Evolutionary conservation across 345 rosid species (phyloP), one percentile per base, ranked within the genome.

Genomic region (Brassica cretica): DNA sequence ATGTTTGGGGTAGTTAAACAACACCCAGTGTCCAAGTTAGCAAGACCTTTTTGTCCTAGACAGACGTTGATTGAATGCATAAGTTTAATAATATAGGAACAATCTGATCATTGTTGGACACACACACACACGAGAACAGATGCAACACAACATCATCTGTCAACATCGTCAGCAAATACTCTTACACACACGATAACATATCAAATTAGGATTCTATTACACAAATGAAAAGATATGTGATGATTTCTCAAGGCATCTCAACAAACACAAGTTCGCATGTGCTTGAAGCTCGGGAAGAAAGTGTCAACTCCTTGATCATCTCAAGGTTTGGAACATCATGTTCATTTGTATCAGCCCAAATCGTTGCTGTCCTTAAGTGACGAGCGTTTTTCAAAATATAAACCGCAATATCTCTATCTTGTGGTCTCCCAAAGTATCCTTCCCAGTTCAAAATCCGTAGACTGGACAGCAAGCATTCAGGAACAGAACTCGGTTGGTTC

Each of bases 371-470:
- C 66, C 39, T 63, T 8, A 63, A 63, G 0, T 8, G 21, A 15
- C 39, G 19, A 6, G 41, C 39, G 41, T 63, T 63, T 30, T 15
- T 63, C 66, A 63, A 63, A 21, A 63, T 29, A 30, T 63, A 63
- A 63, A 63, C 66, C 1, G 19, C 66, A 3, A 63, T 63, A n/a
- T 63, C 66, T 63, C 66, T 63, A 6, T 63, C 66, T 30, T 63
- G 41, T 6, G 66, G 41, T n/a, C 66, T 63, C 66, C 66, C 66
- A 30, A 63, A 63, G 66, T 63, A 63, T 3, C 5, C 21, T 30
- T 1, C 8, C 66, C 66, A 63, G 39, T 30, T 30, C 21, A 63
- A n/a, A 30, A 63, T 63, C 16, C 30, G 6, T 6, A 63, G 41
- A 30, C 66, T 30, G 39, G 66, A 63, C 21, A 63, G 4, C 41